Evolutionary conservation across 495 filamentous ascomycete genomes (phyloP).

Genomic region (Copromyces sp.): DNA sequence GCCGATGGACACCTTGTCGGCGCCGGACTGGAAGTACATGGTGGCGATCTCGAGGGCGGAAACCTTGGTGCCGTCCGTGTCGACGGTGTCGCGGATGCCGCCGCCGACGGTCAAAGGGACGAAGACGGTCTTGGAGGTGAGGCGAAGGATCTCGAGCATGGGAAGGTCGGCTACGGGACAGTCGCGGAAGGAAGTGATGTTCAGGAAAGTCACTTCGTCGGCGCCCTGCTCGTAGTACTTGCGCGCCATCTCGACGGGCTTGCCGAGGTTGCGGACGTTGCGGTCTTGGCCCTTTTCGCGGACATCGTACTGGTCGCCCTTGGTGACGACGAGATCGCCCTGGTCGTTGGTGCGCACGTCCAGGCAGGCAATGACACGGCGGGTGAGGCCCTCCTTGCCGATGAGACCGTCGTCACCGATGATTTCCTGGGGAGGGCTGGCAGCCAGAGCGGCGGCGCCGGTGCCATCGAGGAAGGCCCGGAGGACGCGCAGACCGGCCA

Average conservation of each 20-base stretch:
- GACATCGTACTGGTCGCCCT: constrained; percentile 99
- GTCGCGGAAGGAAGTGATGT: constrained; percentile 95
- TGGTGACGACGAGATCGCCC: constrained; percentile 93
- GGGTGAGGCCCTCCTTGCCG: constrained; percentile 59
- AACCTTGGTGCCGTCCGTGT: constrained; percentile 77
- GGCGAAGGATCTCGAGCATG: constrained; percentile 87
- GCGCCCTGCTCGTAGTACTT: constrained; percentile 95
- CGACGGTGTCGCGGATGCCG: constrained; percentile 83
- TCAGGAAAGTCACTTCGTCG: constrained; percentile 93
- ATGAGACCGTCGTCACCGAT: constrained; percentile 4
- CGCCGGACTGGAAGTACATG: constrained; percentile 95
- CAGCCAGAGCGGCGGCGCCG: constrained; percentile 31
- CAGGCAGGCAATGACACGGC: constrained; percentile 87
- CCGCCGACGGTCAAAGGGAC: constrained; percentile 96
- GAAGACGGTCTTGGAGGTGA: constrained; percentile 85
- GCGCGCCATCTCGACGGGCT: constrained; percentile 89
- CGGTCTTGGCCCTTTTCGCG: constrained; percentile 76
- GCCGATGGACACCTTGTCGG: constrained; percentile 98
- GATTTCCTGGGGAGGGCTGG: constrained; percentile 7
- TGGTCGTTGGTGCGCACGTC: constrained; percentile 95
- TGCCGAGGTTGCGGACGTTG: constrained; percentile 83
- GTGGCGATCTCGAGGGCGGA: constrained; percentile 86
- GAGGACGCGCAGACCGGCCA: constrained; percentile 72
- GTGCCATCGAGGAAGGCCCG: constrained; percentile 74
- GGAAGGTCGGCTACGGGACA: constrained; percentile 84